Base-by-base conservation (phyloP, 1,284 basidiomycete genomes). In the Apiotrichum sp. region DNA sequence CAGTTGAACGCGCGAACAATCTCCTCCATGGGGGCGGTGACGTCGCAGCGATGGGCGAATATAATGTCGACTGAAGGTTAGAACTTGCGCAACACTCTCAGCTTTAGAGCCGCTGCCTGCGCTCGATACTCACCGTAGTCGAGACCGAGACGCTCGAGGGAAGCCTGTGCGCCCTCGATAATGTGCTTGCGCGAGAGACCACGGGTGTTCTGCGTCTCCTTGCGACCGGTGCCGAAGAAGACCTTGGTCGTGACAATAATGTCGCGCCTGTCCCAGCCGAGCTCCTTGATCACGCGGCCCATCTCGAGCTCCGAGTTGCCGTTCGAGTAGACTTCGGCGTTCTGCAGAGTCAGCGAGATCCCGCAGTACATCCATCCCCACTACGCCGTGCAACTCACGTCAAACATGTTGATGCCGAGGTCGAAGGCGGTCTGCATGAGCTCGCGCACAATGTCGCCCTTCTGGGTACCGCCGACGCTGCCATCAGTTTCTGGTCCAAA, bases 271-370 rank as follows among this genome's bases (percentile, higher is more conserved):
- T 85, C 81, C 66, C 86, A 79, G 29, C 83, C 83, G 36, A 88
- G 82, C 69, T 89, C 86, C 68, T 82, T 83, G 69, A 91, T 83
- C 9, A 85, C 87, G 49, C 86, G 83, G 9, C 87, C 88, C 79
- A 87, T 88, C 65, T 78, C 76, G 31, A 65, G 55, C 62, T 76
- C 74, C 43, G 72, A 74, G 63, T 68, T 56, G 52, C 61, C 55
- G 22, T 34, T 35, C 16, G 84, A 80, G 73, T 92, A 92, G 1
- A 71, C 79, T 67, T 86, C 84, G 38, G 84, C 83, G 36, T 81
- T 83, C 67, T 74, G 42, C 34, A 29, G 29, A 29, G 29, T 29
- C 3, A 29, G 29, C 29, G 29, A 29, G 3, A 29, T 29, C 3
- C 29, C 29, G 29, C 29, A 29, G 22, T 22, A 22, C 22, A 22